Conservation (phyloP, 176 grass and related monocot species). For the Tillandsia leiboldiana region DNA sequence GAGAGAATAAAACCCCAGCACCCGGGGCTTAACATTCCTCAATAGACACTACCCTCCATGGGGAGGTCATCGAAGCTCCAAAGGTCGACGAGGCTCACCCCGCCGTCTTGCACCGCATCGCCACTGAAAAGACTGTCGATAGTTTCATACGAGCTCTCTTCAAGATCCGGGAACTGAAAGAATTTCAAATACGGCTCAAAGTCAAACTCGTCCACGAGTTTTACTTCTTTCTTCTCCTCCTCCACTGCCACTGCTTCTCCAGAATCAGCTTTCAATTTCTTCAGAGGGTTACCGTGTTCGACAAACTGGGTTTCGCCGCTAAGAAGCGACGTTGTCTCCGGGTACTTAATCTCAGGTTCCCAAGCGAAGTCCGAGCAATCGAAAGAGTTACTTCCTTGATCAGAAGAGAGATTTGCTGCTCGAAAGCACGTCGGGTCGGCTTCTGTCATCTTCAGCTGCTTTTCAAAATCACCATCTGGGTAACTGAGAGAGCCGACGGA, state of each 20-base stretch:
- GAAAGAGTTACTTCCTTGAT: conserved; percentile 23
- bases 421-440: not conserved
- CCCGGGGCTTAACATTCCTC: not conserved
- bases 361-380: conserved; percentile 10
- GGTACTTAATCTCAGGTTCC: conserved; percentile 26
- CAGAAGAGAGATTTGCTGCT: conserved; percentile 18
- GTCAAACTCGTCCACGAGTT: conserved; percentile 21
- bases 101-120: conserved; percentile 24
- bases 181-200: conserved; percentile 32
- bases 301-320: conserved; percentile 1
- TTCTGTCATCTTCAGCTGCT: conserved; percentile 13
- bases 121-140: conserved; percentile 32
- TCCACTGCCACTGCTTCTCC: conserved; percentile 18
- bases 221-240: conserved; percentile 13
- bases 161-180: conserved; percentile 19
- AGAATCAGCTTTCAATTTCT: conserved; percentile 21
- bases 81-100: conserved; percentile 18
- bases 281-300: conserved; percentile 7
- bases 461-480: not conserved
- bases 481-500: not conserved
- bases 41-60: conserved; percentile 26
- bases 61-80: conserved; percentile 46
- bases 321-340: conserved; percentile 24
- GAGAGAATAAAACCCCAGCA: not conserved
- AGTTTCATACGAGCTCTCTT: conserved; percentile 12